Percentiles rank a stretch among this genome's conserved stretches.
Evolutionary conservation across 2,329 filamentous ascomycete species (phyloP).

Genomic region (Pestalotiopsis sp.): DNA sequence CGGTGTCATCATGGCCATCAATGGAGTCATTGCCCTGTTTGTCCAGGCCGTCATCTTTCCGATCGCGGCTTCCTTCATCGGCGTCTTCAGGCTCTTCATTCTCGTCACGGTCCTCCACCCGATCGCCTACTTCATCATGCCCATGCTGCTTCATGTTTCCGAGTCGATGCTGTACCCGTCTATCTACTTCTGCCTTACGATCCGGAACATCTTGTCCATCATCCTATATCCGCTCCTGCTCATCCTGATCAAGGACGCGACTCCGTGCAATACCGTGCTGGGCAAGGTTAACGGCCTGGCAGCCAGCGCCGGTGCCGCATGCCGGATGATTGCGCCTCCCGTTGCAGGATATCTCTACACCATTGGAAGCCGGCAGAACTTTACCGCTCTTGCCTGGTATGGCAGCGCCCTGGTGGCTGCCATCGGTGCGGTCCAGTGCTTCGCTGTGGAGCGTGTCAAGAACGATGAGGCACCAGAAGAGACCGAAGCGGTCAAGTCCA

Average conservation of each 20-base stretch:
- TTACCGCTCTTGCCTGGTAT: conserved; percentile 66
- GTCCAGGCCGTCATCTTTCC: conserved; percentile 66
- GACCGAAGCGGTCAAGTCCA: background rate
- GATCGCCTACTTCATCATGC: conserved; percentile 62
- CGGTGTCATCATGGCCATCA: conserved; percentile 62
- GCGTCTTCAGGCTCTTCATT: conserved; percentile 63
- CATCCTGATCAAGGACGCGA: conserved; percentile 70
- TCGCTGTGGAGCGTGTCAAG: conserved; percentile 46
- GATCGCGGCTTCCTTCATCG: conserved; percentile 57
- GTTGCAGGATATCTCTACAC: conserved; percentile 66
- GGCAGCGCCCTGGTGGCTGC: conserved; percentile 59
- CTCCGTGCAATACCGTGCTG: conserved; percentile 56
- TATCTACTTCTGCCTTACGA: conserved; percentile 59
- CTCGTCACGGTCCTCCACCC: conserved; percentile 63
- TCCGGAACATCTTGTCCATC: conserved; percentile 65
- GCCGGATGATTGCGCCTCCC: conserved; percentile 68
- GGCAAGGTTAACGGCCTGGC: conserved; percentile 69
- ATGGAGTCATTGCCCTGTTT: conserved; percentile 61
- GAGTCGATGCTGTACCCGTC: conserved; percentile 52
- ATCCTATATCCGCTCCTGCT: conserved; percentile 68
- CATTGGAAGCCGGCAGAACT: conserved; percentile 59
- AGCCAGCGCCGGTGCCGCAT: conserved; percentile 67
- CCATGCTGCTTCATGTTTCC: conserved; percentile 59
- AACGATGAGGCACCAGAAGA: conserved; percentile 16
- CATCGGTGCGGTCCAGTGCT: conserved; percentile 63